These are phyloP conservation scores for Gossypium herbaceum DNA, from an alignment of 345 rosid genomes.

Conservation along the genomic window DNA sequence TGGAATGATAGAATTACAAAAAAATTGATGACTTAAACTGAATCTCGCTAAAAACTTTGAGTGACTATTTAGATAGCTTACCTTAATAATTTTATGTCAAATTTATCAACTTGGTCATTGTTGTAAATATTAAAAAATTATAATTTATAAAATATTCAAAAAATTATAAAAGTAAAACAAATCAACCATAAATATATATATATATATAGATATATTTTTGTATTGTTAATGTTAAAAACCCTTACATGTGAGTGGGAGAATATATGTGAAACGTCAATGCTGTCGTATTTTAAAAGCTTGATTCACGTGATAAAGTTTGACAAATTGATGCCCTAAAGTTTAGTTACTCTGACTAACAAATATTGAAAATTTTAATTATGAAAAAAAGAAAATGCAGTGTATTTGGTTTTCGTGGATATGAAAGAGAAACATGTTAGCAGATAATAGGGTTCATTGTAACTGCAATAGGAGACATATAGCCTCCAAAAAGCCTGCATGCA, in stretches of 20 bases:
- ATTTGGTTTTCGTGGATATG: neutral
- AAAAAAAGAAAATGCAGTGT: neutral
- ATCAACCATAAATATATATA: too few relatives aligned
- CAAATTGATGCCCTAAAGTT: neutral
- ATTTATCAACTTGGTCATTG: too few relatives aligned
- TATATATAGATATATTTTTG: too few relatives aligned
- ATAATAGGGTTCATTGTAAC: conserved; percentile 5
- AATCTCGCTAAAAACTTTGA: too few relatives aligned
- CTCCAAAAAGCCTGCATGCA: conserved; percentile 12
- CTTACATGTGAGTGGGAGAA: neutral
- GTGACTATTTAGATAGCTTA: too few relatives aligned
- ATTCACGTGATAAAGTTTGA: neutral
- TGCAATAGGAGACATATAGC: conserved; percentile 1
- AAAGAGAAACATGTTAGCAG: neutral
- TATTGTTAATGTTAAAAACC: too few relatives aligned
- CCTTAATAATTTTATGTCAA: too few relatives aligned
- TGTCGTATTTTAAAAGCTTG: neutral
- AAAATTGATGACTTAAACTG: too few relatives aligned
- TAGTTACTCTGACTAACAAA: neutral
- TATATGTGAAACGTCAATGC: neutral
- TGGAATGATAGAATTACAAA: too few relatives aligned
- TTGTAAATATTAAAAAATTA: too few relatives aligned
- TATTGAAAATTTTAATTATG: neutral
- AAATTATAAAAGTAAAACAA: too few relatives aligned
- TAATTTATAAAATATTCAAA: too few relatives aligned